phyloP scores from a whole-genome alignment of 108 stramenopile genomes.

The Skeletonema marinoi region DNA sequence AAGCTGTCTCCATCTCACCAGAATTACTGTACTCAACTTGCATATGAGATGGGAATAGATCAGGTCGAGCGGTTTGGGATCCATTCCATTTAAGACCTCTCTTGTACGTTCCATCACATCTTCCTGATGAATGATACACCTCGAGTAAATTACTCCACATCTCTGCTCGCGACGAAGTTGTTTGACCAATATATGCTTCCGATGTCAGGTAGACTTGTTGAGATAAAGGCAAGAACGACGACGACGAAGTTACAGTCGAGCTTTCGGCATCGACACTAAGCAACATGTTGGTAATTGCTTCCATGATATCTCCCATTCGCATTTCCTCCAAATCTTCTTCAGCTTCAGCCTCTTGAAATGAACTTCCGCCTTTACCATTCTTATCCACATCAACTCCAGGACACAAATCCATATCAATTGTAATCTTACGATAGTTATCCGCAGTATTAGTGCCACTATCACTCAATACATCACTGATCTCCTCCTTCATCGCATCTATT shows the following conservation, averaged over 20 bases:
- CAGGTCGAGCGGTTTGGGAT: background rate
- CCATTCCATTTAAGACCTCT: constrained; percentile 6
- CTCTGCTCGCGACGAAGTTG: background rate
- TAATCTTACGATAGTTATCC: too few relatives aligned
- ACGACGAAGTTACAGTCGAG: background rate
- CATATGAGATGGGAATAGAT: background rate
- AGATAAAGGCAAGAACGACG: background rate
- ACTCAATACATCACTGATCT: background rate
- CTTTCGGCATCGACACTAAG: background rate
- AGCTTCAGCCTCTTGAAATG: background rate
- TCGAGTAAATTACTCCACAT: constrained; percentile 11
- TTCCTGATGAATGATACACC: constrained; percentile 13
- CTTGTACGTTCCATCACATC: constrained; percentile 9
- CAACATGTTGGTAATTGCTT: background rate
- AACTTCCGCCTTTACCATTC: too few relatives aligned
- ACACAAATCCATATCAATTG: constrained; percentile 15
- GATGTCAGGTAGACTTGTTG: constrained; percentile 17
- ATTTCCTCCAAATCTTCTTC: background rate
- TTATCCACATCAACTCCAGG: constrained; percentile 16
- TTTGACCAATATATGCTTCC: constrained; percentile 7
- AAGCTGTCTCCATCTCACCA: constrained; percentile 13
- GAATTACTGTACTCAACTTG: constrained; percentile 21
- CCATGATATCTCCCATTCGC: background rate
- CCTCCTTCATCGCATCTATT: constrained; percentile 8
- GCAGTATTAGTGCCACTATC: background rate